phyloP scores from a whole-genome alignment of 169 alveolate species.

The Plasmodium gonderi region DNA sequence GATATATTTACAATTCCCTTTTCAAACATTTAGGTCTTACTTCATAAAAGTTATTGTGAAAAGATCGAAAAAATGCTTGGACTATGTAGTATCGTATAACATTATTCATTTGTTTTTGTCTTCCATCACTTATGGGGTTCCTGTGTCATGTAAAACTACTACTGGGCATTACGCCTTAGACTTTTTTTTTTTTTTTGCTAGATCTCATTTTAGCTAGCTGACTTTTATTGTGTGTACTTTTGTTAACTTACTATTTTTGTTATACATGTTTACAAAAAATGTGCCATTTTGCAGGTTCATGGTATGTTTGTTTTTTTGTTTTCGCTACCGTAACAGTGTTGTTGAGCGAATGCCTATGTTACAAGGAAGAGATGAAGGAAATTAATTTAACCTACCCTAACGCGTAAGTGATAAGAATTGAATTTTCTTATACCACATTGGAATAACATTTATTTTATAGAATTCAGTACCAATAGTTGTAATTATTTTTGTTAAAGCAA shows the following conservation, averaged over 20 bases:
- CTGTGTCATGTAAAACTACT: slow-evolving; percentile 3
- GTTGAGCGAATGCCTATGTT: slow-evolving; percentile 9
- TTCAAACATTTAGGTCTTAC: not conserved
- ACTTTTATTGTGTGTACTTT: slow-evolving; percentile 3
- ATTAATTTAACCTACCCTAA: slow-evolving; percentile 9
- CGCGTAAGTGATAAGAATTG: not conserved
- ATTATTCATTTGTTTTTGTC: slow-evolving; percentile 9
- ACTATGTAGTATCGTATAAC: slow-evolving; percentile 1
- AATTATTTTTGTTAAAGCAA: not conserved
- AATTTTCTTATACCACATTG: not conserved
- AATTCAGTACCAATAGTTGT: not conserved
- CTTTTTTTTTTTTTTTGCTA: not conserved
- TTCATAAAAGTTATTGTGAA: not conserved
- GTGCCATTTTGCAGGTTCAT: not conserved
- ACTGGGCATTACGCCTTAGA: not conserved
- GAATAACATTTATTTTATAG: not conserved
- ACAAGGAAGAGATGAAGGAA: slow-evolving; percentile 27
- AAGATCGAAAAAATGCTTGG: slow-evolving; percentile 31
- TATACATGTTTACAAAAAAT: not conserved
- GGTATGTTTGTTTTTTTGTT: slow-evolving; percentile 12
- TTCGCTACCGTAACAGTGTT: not conserved
- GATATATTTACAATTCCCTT: too few species aligned
- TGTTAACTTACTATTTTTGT: not conserved
- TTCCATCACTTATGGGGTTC: not conserved
- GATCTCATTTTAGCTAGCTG: not conserved